Evolutionary conservation across 2,329 filamentous ascomycete genomes (phyloP).

Genomic region (Ceratocystis smalleyi): DNA sequence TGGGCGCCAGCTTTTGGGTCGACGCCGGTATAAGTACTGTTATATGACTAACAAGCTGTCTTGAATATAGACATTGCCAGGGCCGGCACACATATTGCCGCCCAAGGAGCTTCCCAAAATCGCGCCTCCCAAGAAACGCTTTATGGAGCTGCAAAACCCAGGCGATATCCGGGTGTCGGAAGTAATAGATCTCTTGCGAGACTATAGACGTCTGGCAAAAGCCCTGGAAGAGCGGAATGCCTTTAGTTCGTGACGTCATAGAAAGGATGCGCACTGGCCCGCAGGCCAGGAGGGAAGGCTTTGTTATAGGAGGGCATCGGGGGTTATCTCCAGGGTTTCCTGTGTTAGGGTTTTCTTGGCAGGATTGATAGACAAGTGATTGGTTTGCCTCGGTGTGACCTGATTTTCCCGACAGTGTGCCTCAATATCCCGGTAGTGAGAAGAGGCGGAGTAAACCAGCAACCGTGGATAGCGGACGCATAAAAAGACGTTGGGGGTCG

Average conservation of each 20-base stretch:
- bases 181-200: conserved; percentile 52
- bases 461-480: too few species aligned
- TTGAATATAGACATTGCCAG: conserved; percentile 39
- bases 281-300: neutral
- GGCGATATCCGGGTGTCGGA: conserved; percentile 59
- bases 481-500: too few species aligned
- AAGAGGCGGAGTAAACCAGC: too few species aligned
- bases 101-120: conserved; percentile 41
- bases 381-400: too few species aligned
- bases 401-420: too few species aligned
- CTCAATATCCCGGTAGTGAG: too few species aligned
- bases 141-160: conserved; percentile 56
- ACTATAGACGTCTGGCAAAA: conserved; percentile 57
- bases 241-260: conserved; percentile 28
- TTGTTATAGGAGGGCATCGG: neutral
- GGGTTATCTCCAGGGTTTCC: too few species aligned
- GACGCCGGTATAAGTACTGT: neutral
- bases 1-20: too few species aligned
- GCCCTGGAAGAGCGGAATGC: conserved; percentile 48
- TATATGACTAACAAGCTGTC: conserved; percentile 10
- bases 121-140: conserved; percentile 53
- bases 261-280: neutral
- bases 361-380: too few species aligned
- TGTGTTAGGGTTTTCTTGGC: too few species aligned
- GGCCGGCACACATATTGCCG: conserved; percentile 39